Conservation (phyloP, 148 eudicot genomes). For the Fallopia convolvulus region DNA sequence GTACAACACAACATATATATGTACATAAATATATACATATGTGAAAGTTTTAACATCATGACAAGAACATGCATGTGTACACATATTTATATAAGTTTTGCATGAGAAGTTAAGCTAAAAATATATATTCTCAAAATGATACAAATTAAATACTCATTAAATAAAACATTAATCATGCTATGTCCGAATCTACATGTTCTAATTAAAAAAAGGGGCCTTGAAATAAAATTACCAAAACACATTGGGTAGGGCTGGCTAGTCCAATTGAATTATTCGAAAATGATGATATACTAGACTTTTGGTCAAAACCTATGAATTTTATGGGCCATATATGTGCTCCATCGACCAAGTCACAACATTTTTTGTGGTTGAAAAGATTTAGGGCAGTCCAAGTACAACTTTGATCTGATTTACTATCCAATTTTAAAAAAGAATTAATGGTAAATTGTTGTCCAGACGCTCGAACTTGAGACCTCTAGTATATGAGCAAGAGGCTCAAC, state of each 20-base stretch:
- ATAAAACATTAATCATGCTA: neutral
- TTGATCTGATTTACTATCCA: too few species aligned
- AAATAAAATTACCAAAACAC: neutral
- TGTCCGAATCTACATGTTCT: too few species aligned
- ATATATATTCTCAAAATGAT: neutral
- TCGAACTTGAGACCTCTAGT: too few species aligned
- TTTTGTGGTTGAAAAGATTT: too few species aligned
- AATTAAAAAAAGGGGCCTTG: too few species aligned
- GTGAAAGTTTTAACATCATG: neutral
- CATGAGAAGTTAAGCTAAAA: neutral
- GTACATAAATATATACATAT: neutral
- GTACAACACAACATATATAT: neutral
- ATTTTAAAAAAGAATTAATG: too few species aligned
- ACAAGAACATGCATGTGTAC: neutral
- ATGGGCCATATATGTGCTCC: neutral
- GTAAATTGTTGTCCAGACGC: too few species aligned
- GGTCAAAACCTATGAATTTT: conserved; percentile 3
- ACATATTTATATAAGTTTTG: neutral
- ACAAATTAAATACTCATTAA: neutral
- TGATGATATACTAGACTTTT: neutral
- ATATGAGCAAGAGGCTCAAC: too few species aligned
- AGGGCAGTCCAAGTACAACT: too few species aligned
- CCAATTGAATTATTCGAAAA: neutral
- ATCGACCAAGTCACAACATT: neutral
- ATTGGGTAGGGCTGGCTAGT: neutral